Conservation (phyloP, 106 monocot species). For the Dioscorea zingiberensis region DNA sequence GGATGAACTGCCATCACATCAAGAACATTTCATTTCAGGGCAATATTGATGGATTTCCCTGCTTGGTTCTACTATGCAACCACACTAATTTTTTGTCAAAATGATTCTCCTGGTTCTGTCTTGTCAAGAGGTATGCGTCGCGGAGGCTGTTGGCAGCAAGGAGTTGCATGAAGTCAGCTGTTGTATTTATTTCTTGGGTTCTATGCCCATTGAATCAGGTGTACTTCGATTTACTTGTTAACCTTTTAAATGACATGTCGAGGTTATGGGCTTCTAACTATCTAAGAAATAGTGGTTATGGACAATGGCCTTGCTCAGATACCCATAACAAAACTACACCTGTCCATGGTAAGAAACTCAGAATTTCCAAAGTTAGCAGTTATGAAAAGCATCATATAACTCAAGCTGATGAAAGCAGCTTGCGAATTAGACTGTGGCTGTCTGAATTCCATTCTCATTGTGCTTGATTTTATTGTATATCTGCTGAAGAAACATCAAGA, state of each 20-base stretch:
- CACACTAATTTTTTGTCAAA: slow-evolving; percentile 36
- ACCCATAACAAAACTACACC: slow-evolving; percentile 9
- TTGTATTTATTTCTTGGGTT: slow-evolving; percentile 48
- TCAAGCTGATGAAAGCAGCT: background rate
- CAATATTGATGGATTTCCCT: slow-evolving; percentile 71
- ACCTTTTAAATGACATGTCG: slow-evolving; percentile 30
- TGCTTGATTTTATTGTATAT: slow-evolving; percentile 9
- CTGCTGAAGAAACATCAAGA: slow-evolving; percentile 4
- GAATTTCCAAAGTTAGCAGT: slow-evolving; percentile 22
- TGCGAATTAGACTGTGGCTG: slow-evolving; percentile 38
- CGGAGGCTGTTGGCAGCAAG: slow-evolving; percentile 5
- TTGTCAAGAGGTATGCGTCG: slow-evolving; percentile 23
- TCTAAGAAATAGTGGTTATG: slow-evolving; percentile 1
- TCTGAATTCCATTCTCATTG: slow-evolving; percentile 32
- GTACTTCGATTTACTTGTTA: slow-evolving; percentile 10
- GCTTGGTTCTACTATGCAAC: slow-evolving; percentile 75
- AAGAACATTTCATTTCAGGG: slow-evolving; percentile 41
- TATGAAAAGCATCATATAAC: slow-evolving; percentile 15
- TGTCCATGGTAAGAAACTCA: slow-evolving; percentile 43
- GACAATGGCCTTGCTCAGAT: background rate
- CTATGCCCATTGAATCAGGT: slow-evolving; percentile 39
- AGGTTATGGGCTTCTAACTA: slow-evolving; percentile 25
- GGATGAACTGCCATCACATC: background rate
- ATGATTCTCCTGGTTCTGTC: slow-evolving; percentile 24
- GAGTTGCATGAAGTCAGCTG: slow-evolving; percentile 39